Evolutionary conservation across 1,139 yeast genomes (phyloP).

Genomic region (Yamadazyma pseudoaaseri): DNA sequence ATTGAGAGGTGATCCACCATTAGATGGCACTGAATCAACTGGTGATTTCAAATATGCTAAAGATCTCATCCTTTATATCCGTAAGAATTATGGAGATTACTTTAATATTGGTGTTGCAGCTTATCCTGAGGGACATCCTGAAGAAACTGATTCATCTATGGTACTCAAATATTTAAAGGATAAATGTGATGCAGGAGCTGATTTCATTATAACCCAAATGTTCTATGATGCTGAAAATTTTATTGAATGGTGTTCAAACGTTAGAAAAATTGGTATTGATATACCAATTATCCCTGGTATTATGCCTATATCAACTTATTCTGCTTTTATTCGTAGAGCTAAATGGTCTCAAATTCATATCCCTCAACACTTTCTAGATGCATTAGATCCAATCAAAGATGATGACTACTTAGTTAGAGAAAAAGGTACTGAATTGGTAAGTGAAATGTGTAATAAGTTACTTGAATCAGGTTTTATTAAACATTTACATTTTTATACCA

Average conservation of each 20-base stretch:
- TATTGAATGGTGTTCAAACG: constrained; percentile 72
- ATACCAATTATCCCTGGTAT: constrained; percentile 96
- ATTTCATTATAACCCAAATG: constrained; percentile 91
- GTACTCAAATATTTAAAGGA: constrained; percentile 72
- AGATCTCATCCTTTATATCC: constrained; percentile 83
- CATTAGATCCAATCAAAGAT: constrained; percentile 79
- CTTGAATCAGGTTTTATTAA: constrained; percentile 71
- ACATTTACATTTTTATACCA: constrained; percentile 93
- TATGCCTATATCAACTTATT: constrained; percentile 96
- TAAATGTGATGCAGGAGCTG: constrained; percentile 91
- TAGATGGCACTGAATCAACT: constrained; percentile 63
- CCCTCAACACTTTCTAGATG: constrained; percentile 71
- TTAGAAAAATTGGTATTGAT: constrained; percentile 72
- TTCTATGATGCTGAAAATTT: constrained; percentile 85
- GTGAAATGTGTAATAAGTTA: constrained; percentile 78
- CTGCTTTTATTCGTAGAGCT: constrained; percentile 89
- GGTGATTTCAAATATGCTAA: constrained; percentile 76
- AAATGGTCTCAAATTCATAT: constrained; percentile 86
- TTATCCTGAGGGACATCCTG: constrained; percentile 96
- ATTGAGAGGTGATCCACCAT: constrained; percentile 80
- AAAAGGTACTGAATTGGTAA: constrained; percentile 77
- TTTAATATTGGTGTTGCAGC: constrained; percentile 92
- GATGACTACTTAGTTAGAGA: constrained; percentile 89
- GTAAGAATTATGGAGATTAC: constrained; percentile 67
- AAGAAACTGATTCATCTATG: constrained; percentile 59